A percentile compares a stretch with the other conserved stretches of the same genome.
phyloP scores from a whole-genome alignment of 192 early-diverging fungal genomes.

The Rhizoclosmatium globosum region DNA sequence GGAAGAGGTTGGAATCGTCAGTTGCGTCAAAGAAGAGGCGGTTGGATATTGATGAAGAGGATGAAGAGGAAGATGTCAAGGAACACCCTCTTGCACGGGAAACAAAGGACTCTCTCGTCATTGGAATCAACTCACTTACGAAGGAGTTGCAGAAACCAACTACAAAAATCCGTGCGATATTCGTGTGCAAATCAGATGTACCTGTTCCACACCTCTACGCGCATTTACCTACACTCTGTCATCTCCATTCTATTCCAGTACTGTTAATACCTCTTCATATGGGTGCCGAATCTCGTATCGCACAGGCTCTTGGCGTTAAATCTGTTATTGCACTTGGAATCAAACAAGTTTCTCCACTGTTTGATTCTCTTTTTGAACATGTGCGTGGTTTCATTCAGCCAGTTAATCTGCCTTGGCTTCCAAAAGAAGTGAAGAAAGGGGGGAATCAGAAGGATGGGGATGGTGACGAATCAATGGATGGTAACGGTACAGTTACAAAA shows the following conservation, averaged over 20 bases:
- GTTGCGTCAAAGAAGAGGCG: neutral
- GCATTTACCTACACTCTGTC: slow-evolving; percentile 42
- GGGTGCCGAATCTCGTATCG: slow-evolving; percentile 34
- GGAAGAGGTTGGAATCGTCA: neutral
- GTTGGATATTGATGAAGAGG: neutral
- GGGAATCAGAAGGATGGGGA: neutral
- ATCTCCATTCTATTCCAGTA: slow-evolving; percentile 21
- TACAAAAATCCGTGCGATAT: slow-evolving; percentile 14
- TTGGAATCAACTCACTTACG: slow-evolving; percentile 19
- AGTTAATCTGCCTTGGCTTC: neutral
- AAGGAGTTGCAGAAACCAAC: neutral
- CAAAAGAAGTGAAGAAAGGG: neutral
- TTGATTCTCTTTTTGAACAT: neutral
- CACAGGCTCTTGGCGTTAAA: slow-evolving; percentile 36
- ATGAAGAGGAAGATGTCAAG: neutral
- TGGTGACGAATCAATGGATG: neutral
- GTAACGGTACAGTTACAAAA: neutral
- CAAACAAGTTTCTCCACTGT: slow-evolving; percentile 26
- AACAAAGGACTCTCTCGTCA: neutral
- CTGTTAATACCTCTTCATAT: slow-evolving; percentile 37
- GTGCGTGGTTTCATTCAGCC: neutral
- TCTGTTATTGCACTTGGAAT: slow-evolving; percentile 38
- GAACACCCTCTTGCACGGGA: neutral
- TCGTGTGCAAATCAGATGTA: slow-evolving; percentile 43
- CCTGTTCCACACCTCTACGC: slow-evolving; percentile 38